Conservation (phyloP, 257 asterid species). For the Osmanthus fragrans region DNA sequence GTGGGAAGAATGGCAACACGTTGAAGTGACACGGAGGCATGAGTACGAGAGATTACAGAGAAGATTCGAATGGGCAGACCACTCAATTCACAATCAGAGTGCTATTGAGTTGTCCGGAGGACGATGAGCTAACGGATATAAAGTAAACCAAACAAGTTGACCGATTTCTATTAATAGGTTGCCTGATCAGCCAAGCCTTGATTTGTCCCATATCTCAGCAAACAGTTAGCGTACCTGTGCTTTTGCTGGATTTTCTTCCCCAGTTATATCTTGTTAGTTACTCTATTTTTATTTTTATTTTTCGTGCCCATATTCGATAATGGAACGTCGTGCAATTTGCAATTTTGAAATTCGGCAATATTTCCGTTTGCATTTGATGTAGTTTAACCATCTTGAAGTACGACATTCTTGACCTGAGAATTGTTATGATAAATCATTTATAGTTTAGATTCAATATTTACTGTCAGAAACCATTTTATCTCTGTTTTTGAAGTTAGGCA, state of each 20-base stretch:
- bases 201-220: constrained; percentile 15
- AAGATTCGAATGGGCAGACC: constrained; percentile 87
- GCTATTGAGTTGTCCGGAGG: constrained; percentile 89
- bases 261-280: neutral
- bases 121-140: constrained; percentile 38
- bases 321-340: neutral
- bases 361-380: neutral
- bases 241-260: neutral
- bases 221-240: neutral
- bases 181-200: constrained; percentile 12
- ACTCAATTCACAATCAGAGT: constrained; percentile 62
- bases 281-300: neutral
- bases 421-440: neutral
- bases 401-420: neutral
- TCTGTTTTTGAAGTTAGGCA: too few relatives aligned
- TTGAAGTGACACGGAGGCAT: constrained; percentile 65
- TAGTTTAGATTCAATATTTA: too few relatives aligned
- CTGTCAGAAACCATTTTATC: too few relatives aligned
- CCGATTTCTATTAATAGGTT: neutral
- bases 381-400: neutral
- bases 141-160: neutral
- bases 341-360: neutral
- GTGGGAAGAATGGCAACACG: constrained; percentile 91
- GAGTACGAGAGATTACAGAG: constrained; percentile 77
- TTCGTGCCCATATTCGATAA: neutral